A percentile compares a stretch with the other conserved stretches of the same genome.
phyloP scores from a whole-genome alignment of 2,329 filamentous ascomycete species.

The Leptographium galeiforme region DNA sequence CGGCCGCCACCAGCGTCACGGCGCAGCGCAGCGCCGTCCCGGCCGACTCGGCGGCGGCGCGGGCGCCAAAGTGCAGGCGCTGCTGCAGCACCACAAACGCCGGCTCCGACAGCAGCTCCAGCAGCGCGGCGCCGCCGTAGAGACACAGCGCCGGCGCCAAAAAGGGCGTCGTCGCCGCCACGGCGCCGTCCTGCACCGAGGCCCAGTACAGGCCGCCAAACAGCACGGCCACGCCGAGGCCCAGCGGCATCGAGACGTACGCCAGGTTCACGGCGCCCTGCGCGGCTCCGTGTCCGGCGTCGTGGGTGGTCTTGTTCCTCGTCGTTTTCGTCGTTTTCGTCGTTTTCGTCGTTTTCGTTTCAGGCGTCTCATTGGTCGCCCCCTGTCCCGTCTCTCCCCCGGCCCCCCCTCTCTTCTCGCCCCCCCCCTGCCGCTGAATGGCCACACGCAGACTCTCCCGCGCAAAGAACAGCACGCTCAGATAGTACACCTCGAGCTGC shows the following conservation, averaged over 20 bases:
- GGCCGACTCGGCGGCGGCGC: constrained; percentile 70
- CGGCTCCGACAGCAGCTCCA: constrained; percentile 78
- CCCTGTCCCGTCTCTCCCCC: not conserved
- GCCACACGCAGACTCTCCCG: constrained; percentile 86
- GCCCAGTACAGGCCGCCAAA: constrained; percentile 57
- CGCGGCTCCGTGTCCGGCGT: constrained; percentile 21
- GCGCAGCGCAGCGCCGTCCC: constrained; percentile 69
- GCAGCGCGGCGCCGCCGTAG: constrained; percentile 41
- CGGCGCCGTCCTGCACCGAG: constrained; percentile 21
- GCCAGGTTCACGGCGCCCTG: constrained; percentile 83
- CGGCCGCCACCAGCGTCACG: constrained; percentile 56
- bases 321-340: constrained; percentile 5
- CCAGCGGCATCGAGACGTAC: constrained; percentile 62
- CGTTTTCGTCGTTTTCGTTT: not conserved
- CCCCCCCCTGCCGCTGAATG: constrained; percentile 58
- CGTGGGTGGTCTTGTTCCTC: not conserved
- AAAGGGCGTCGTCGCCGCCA: constrained; percentile 46
- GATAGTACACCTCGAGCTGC: constrained; percentile 85
- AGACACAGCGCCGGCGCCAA: constrained; percentile 41
- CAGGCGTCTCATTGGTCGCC: not conserved
- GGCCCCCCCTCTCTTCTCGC: constrained; percentile 11
- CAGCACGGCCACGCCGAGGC: constrained; percentile 46
- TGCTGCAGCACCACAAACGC: constrained; percentile 81
- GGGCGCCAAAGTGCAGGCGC: constrained; percentile 62
- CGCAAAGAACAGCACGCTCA: constrained; percentile 88